These are phyloP conservation scores for Mucor circinelloides DNA, from an alignment of 371 early-diverging fungal genomes.

Conservation along the genomic window DNA sequence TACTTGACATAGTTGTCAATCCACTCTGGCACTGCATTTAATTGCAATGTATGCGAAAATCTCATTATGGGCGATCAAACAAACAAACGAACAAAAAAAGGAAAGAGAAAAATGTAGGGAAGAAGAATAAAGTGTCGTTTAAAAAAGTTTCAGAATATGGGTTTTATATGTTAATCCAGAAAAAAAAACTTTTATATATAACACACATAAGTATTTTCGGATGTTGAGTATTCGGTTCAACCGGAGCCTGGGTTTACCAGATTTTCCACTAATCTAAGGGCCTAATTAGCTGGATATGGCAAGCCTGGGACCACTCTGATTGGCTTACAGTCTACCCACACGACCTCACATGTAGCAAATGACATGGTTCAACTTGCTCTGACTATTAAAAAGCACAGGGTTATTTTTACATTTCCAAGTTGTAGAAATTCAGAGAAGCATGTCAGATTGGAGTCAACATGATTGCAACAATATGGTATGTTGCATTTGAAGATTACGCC, in stretches of 20 bases:
- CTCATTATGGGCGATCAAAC: slow-evolving; percentile 62
- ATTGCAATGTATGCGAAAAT: slow-evolving; percentile 85
- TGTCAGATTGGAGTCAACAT: neutral
- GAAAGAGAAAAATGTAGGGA: neutral
- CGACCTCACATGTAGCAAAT: slow-evolving; percentile 9
- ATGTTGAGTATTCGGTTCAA: neutral
- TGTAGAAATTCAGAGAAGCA: neutral
- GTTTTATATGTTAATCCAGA: neutral
- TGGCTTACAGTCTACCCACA: neutral
- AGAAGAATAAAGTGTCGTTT: neutral
- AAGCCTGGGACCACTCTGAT: neutral
- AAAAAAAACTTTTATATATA: neutral
- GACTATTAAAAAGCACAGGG: neutral
- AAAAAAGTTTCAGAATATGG: neutral
- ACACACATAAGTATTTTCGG: neutral
- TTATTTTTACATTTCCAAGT: neutral
- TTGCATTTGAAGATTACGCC: neutral
- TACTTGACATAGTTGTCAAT: slow-evolving; percentile 77
- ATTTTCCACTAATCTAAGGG: neutral
- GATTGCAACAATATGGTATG: neutral
- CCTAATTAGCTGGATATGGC: neutral
- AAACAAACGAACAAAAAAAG: neutral
- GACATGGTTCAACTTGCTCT: neutral
- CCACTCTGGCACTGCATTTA: slow-evolving; percentile 94
- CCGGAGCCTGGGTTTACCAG: slow-evolving; percentile 10